phyloP scores from a whole-genome alignment of 352 stramenopile species.

The Globisporangium splendens region DNA sequence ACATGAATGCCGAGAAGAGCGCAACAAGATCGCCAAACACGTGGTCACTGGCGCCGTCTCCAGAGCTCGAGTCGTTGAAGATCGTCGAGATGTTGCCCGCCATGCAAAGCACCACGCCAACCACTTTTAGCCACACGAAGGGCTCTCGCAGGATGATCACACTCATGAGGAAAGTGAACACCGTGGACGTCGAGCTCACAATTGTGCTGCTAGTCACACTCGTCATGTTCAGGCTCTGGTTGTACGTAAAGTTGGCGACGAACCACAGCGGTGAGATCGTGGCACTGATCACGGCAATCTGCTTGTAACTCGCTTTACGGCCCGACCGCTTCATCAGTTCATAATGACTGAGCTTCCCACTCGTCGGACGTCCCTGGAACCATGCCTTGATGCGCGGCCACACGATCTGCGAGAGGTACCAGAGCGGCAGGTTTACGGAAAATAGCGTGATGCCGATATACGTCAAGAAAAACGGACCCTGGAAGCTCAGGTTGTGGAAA shows the following conservation, averaged over 20 bases:
- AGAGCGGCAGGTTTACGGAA: conserved; percentile 77
- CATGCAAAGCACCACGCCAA: conserved; percentile 89
- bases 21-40: conserved; percentile 67
- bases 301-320: conserved; percentile 31
- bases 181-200: conserved; percentile 89
- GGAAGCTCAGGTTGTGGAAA: conserved; percentile 83
- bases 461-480: conserved; percentile 86
- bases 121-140: conserved; percentile 78
- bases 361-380: conserved; percentile 29
- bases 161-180: conserved; percentile 93
- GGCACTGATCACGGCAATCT: conserved; percentile 40
- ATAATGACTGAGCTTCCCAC: conserved; percentile 32
- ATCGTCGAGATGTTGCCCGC: conserved; percentile 86
- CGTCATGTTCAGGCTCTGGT: conserved; percentile 90
- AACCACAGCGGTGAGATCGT: conserved; percentile 94
- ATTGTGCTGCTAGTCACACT: conserved; percentile 95
- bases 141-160: conserved; percentile 79
- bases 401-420: conserved; percentile 57
- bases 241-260: conserved; percentile 94
- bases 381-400: conserved; percentile 34
- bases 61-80: conserved; percentile 64
- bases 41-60: conserved; percentile 22
- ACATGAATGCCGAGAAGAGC: conserved; percentile 84
- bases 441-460: conserved; percentile 88
- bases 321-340: conserved; percentile 28